Percentiles rank a stretch among this genome's conserved stretches.
Evolutionary conservation across 164 flowering plant genomes (phyloP).

Genomic region (Vitis rupestris): DNA sequence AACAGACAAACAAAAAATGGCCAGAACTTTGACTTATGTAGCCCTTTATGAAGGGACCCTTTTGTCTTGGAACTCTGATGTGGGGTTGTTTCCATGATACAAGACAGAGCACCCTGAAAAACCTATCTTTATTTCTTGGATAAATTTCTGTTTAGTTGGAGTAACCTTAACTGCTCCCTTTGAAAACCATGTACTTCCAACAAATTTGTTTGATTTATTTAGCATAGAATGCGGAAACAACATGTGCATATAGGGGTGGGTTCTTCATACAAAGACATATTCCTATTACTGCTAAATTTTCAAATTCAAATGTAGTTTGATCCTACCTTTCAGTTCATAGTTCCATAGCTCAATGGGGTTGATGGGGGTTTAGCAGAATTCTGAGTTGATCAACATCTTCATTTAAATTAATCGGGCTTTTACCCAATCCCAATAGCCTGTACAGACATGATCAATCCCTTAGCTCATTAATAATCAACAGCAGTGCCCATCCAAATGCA

Average conservation of each 20-base stretch:
- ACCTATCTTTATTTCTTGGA: not conserved
- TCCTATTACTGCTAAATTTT: not conserved
- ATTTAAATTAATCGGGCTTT: no score
- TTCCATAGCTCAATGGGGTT: no score
- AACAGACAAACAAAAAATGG: conserved; percentile 29
- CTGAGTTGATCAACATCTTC: no score
- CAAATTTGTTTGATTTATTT: conserved; percentile 23
- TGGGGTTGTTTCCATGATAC: conserved; percentile 22
- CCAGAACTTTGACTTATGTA: conserved; percentile 21
- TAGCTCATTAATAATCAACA: no score
- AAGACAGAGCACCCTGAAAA: conserved; percentile 12
- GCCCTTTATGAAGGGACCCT: conserved; percentile 13
- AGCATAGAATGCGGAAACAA: conserved; percentile 29
- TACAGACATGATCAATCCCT: no score
- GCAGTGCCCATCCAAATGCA: no score
- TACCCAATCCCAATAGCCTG: no score
- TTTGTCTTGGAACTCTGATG: conserved; percentile 14
- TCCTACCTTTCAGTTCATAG: no score
- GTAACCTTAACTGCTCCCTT: conserved; percentile 59
- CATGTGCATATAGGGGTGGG: conserved; percentile 18
- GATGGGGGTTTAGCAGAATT: no score
- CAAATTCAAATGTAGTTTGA: not conserved
- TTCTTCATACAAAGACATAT: not conserved
- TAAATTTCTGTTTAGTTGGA: conserved; percentile 14
- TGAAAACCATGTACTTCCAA: conserved; percentile 47